These are phyloP conservation scores for Barnettozyma pratensis DNA, from an alignment of 805 yeast species.

Conservation along the genomic window DNA sequence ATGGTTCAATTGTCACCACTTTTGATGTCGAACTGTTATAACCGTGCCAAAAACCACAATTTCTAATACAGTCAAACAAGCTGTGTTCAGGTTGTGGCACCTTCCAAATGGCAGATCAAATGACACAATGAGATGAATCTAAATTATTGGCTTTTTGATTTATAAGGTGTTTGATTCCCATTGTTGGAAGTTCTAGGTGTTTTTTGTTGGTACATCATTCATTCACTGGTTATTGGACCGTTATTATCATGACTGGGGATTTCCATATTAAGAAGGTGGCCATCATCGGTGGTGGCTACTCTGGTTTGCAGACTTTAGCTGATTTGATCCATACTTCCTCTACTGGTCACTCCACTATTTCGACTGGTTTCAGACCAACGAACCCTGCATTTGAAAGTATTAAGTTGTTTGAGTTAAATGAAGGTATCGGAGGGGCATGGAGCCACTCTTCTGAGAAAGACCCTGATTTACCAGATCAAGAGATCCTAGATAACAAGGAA, in stretches of 20 bases:
- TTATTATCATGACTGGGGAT: slow-evolving; percentile 1
- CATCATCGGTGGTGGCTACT: slow-evolving; percentile 3
- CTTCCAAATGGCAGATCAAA: not conserved
- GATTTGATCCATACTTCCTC: slow-evolving; percentile 2
- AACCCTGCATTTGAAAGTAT: slow-evolving; percentile 26
- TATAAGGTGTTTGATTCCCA: not conserved
- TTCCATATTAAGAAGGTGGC: not conserved
- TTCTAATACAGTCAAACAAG: not conserved
- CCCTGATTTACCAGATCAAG: slow-evolving; percentile 19
- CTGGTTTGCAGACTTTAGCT: slow-evolving; percentile 2
- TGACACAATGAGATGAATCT: not conserved
- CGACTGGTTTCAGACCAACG: not conserved
- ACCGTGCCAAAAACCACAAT: not conserved
- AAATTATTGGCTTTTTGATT: too few species aligned
- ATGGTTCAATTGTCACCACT: not conserved
- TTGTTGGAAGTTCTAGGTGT: not conserved
- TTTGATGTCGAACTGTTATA: not conserved
- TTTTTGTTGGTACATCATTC: not conserved
- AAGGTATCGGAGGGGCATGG: slow-evolving; percentile 35
- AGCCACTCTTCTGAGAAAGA: slow-evolving; percentile 20
- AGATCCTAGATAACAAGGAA: slow-evolving; percentile 24
- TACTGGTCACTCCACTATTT: slow-evolving; percentile 2
- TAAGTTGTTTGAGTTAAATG: slow-evolving; percentile 33
- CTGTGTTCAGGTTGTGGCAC: not conserved
- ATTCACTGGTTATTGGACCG: too few species aligned